A percentile compares a stretch with the other conserved stretches of the same genome.
Conservation (phyloP, 2,329 filamentous ascomycete genomes). For the Dactylellina cionopaga region DNA sequence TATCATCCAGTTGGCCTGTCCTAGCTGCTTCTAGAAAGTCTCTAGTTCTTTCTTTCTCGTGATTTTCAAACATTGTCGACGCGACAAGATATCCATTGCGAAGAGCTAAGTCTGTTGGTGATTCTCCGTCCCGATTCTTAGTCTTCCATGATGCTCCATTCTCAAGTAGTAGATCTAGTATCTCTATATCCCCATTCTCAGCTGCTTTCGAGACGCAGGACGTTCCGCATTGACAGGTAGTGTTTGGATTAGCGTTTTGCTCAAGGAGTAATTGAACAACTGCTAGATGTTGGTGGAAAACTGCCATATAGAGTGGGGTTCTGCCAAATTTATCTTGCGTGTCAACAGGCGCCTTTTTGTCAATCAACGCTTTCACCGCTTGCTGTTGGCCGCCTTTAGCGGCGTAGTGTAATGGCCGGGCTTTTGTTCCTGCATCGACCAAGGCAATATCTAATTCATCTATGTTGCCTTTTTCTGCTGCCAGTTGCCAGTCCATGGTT, state of each 20-base stretch:
- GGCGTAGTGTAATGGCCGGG: no score
- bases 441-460: no score
- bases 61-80: no score
- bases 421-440: no score
- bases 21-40: no score
- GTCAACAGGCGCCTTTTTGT: no score
- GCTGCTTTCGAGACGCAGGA: constrained; percentile 1
- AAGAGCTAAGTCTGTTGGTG: neutral
- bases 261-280: neutral
- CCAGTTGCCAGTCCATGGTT: no score
- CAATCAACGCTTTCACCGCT: no score
- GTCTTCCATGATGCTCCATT: neutral
- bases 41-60: no score
- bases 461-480: no score
- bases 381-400: no score
- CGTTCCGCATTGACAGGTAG: neutral
- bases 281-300: neutral
- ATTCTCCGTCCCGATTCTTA: neutral
- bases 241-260: neutral
- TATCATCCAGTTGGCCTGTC: no score
- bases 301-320: neutral
- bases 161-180: neutral
- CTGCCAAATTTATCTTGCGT: neutral
- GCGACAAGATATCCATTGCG: neutral
- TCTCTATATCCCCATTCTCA: neutral